phyloP scores from a whole-genome alignment of 306 rosid species.

The Alnus rubra region DNA sequence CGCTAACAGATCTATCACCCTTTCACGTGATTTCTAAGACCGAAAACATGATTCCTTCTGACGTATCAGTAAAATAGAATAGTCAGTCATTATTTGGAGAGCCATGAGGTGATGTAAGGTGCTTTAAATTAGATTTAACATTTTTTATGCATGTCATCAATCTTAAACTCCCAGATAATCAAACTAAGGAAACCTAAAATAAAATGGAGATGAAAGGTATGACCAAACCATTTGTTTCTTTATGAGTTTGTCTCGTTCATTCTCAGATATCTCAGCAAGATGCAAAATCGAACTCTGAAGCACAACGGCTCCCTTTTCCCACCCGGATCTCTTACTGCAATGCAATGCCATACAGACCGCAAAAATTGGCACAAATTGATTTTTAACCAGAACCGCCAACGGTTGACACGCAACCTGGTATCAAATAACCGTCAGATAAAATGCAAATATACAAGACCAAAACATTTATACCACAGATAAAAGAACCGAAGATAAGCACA shows the following conservation, averaged over 20 bases:
- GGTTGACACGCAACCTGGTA: conserved; percentile 78
- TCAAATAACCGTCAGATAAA: conserved; percentile 32
- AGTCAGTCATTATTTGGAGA: background rate
- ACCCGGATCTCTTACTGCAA: conserved; percentile 65
- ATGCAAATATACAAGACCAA: conserved; percentile 11
- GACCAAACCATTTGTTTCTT: conserved; percentile 77
- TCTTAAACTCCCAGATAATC: conserved; percentile 5
- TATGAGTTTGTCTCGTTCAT: conserved; percentile 78
- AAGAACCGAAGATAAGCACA: background rate
- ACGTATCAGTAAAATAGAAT: background rate
- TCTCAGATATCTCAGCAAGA: conserved; percentile 73
- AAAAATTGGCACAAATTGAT: conserved; percentile 74
- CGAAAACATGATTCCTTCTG: background rate
- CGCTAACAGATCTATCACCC: no score
- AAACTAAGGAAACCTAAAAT: background rate
- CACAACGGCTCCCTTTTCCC: conserved; percentile 62
- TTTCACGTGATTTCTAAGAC: background rate
- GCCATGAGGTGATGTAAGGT: background rate
- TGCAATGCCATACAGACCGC: conserved; percentile 75
- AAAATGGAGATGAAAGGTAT: background rate
- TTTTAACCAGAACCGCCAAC: conserved; percentile 54
- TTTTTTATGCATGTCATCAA: background rate
- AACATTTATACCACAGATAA: background rate
- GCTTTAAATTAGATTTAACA: background rate
- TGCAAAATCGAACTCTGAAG: conserved; percentile 78